Evolutionary conservation across 2,329 filamentous ascomycete species (phyloP).

Genomic region (Cordyceps tenuipes): DNA sequence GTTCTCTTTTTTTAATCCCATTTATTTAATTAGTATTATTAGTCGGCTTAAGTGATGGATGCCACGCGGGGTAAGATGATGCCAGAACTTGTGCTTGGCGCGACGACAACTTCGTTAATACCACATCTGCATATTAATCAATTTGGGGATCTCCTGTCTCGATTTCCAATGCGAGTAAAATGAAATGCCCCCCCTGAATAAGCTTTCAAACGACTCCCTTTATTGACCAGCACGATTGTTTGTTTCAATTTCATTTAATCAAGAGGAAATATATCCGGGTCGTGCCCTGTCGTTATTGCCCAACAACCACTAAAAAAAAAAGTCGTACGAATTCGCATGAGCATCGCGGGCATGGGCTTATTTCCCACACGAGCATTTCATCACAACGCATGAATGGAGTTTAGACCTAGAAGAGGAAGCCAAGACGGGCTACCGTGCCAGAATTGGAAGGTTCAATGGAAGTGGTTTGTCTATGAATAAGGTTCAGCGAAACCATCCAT

Average conservation of each 20-base stretch:
- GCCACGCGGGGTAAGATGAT: slow-evolving; percentile 5
- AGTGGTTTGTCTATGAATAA: no score
- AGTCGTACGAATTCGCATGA: background rate
- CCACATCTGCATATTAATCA: background rate
- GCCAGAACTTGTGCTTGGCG: background rate
- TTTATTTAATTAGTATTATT: background rate
- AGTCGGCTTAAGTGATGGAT: background rate
- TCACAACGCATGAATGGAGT: background rate
- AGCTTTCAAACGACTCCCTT: background rate
- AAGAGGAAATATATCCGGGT: background rate
- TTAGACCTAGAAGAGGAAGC: slow-evolving; percentile 1
- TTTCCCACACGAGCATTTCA: background rate
- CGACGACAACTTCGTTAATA: background rate
- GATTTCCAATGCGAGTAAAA: background rate
- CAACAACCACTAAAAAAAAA: background rate
- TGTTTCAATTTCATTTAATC: background rate
- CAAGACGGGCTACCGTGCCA: background rate
- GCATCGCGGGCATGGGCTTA: background rate
- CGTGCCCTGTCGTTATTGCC: background rate
- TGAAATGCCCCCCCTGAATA: slow-evolving; percentile 1
- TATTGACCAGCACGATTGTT: background rate
- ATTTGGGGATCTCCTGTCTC: background rate
- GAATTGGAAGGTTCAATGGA: slow-evolving; percentile 1
- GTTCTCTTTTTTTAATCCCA: background rate
- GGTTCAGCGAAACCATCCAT: no score